Conservation (phyloP, 176 grass and related monocot genomes). For the Oryza meridionalis region DNA sequence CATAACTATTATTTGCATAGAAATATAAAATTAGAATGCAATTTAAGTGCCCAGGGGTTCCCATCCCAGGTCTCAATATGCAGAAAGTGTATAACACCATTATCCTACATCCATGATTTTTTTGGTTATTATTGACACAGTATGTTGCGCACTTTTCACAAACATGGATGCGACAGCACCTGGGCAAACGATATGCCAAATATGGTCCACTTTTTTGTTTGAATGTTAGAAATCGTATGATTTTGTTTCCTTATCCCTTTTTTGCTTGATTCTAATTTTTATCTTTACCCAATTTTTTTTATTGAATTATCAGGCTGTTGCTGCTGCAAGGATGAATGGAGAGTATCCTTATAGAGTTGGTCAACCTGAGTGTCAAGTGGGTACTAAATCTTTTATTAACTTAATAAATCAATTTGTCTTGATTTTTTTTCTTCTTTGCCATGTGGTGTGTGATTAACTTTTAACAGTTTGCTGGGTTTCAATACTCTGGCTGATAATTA, state of each 20-base stretch:
- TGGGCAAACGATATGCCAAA: background rate
- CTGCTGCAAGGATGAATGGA: conserved; percentile 73
- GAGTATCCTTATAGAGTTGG: conserved; percentile 66
- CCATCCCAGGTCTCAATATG: background rate
- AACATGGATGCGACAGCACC: background rate
- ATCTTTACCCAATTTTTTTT: conserved; percentile 15
- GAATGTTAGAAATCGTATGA: background rate
- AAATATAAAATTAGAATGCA: background rate
- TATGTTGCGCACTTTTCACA: background rate
- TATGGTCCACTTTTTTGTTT: background rate
- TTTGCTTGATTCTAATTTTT: conserved; percentile 26
- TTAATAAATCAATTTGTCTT: conserved; percentile 18
- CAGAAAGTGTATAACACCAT: background rate
- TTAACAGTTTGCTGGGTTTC: conserved; percentile 13
- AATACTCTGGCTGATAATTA: conserved; percentile 15
- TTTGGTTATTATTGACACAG: background rate
- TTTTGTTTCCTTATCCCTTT: background rate
- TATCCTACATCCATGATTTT: background rate
- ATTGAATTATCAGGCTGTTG: conserved; percentile 46
- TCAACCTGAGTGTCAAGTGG: conserved; percentile 80
- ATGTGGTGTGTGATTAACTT: conserved; percentile 2
- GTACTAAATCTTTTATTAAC: conserved; percentile 22
- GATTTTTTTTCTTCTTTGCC: background rate
- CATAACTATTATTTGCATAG: background rate
- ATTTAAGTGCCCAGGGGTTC: background rate